Evolutionary conservation across 257 asterid species (phyloP), one percentile per base, ranked within the genome.

Genomic region (Nicotiana otophora): DNA sequence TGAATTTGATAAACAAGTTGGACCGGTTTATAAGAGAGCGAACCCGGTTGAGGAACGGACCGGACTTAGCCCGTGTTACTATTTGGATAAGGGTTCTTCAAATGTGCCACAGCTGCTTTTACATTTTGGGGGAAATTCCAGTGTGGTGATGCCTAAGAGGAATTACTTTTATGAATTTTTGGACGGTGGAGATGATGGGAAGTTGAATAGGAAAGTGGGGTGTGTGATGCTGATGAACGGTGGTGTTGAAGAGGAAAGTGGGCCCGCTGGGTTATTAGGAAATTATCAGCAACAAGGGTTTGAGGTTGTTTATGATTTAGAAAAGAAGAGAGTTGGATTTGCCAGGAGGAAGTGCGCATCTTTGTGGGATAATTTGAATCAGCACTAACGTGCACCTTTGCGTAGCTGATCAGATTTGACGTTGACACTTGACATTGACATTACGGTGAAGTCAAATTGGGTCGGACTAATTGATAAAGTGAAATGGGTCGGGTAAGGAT

Each of bases 211-310:
- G 58, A 84, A 58, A 65, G 96, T 91, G 34, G 98, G 99, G 9
- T 96, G 99, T 75, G 34, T 96, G 89, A 94, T 91, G 98, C 7
- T 96, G 67, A 89, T 96, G 95, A 92, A 89, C 89, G 98, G 98
- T 42, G 98, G 98, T 2, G 94, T 87, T 64, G 97, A 90, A 68
- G 92, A 74, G 86, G 97, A 90, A 62, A 93, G 90, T 66, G 99
- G 99, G 57, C 97, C 99, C 63, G 98, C 97, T 17, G 99, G 99
- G 78, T 80, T 96, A 88, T 81, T 96, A 78, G 99, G 99, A 80
- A 96, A 96, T 84, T 96, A 94, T 84, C 97, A 90, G 82, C 99
- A 96, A 84, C 99, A 94, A 90, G 99, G 99, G 61, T 93, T 96
- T 88, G 99, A 96, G 78, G 98, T 96, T 85, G 98, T 90, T 83